Evolutionary conservation across 2,329 filamentous ascomycete species (phyloP), one percentile per base, ranked within the genome.

Genomic region (Penicillium psychrosexuale): DNA sequence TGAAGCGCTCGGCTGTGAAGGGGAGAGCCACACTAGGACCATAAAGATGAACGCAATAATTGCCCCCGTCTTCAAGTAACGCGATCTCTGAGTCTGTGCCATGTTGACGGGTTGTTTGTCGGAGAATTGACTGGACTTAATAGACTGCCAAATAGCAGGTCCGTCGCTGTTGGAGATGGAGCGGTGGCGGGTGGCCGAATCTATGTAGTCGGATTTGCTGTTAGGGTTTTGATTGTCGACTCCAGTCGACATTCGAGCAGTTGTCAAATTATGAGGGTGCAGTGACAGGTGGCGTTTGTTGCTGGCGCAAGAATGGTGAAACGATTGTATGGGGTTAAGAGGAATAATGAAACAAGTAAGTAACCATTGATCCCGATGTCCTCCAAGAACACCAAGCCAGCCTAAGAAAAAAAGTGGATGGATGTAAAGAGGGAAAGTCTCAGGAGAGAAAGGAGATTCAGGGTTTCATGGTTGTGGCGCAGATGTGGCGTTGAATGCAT

Each of bases 51-150:
- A 78, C 50, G 79, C 78, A 57, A 86, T 74, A 57, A 87, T 77
- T 60, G 81, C 82, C 38, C 82, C 83, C 49, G 82, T 82, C 77
- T 85, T 87, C 65, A 87, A 66, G 66, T 81, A 84, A 58, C 84
- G 78, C 49, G 82, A 74, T 69, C 82, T 77, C 72, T 84, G 82
- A 61, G 80, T 82, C 75, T 84, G 83, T 64, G 83, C 83, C 84
- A 86, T 86, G 63, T 75, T 77, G 65, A 72, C 72, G 70, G 73
- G 51, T 55, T 67, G 69, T 59, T 72, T 70, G 39, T 64, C 66
- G 49, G 65, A 59, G 61, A 77, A 76, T 60, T 77, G 70, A 60
- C 76, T 72, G 43, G 74, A 66, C 61, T 81, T 80, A 62, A 80
- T 75, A 66, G 77, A 74, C 43, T 74, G 75, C 62, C 81, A 74